Evolutionary conservation across 345 rosid species (phyloP).

Genomic region (Ailanthus altissimus): DNA sequence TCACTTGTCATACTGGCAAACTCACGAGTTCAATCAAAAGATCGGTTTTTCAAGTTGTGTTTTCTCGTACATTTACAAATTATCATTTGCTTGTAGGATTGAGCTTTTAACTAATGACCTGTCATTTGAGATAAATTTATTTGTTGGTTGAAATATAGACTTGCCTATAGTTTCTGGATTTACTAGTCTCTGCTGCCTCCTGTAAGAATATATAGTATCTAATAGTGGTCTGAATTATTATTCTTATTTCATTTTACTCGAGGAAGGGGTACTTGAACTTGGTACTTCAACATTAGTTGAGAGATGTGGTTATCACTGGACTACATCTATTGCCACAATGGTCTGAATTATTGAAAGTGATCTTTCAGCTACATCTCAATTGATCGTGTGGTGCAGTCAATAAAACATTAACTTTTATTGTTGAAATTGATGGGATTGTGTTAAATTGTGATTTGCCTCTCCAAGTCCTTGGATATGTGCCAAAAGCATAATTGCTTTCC

Average conservation of each 20-base stretch:
- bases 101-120: neutral
- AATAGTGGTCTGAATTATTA: too few relatives aligned
- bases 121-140: neutral
- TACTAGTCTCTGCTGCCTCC: neutral
- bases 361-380: neutral
- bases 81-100: neutral
- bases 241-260: too few relatives aligned
- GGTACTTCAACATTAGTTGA: too few relatives aligned
- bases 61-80: neutral
- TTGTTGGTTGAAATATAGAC: neutral
- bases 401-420: too few relatives aligned
- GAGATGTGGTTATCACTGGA: too few relatives aligned
- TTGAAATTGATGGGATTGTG: too few relatives aligned
- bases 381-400: too few relatives aligned
- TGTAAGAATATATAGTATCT: neutral
- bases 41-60: neutral
- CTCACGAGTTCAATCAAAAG: conserved; percentile 1
- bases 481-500: too few relatives aligned
- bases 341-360: neutral
- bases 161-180: neutral
- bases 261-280: too few relatives aligned
- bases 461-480: too few relatives aligned
- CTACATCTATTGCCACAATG: too few relatives aligned
- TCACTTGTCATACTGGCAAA: neutral
- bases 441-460: too few relatives aligned